Conservation (phyloP, 208 protist genomes). For the Crithidia fasciculata region DNA sequence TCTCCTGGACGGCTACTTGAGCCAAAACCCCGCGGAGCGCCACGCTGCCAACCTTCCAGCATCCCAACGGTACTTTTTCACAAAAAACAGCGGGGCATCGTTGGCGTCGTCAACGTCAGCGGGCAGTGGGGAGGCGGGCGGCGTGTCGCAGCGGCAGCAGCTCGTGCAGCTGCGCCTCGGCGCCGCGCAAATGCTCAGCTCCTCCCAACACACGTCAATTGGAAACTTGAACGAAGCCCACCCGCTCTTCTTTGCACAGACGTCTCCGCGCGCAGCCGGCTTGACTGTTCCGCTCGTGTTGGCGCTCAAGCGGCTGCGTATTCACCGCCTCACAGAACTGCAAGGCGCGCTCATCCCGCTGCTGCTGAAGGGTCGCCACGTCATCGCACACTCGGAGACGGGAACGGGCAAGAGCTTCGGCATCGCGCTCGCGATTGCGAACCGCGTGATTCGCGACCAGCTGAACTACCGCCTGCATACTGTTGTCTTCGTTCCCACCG, state of each 20-base stretch:
- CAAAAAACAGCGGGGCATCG: constrained; percentile 15
- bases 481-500: constrained; percentile 83
- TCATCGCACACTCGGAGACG: constrained; percentile 90
- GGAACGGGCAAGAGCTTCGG: constrained; percentile 92
- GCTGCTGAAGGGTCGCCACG: constrained; percentile 86
- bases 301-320: constrained; percentile 71
- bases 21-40: constrained; percentile 39
- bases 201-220: constrained; percentile 61
- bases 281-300: constrained; percentile 76
- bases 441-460: constrained; percentile 82
- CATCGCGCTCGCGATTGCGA: constrained; percentile 84
- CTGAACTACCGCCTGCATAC: constrained; percentile 92
- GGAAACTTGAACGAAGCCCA: constrained; percentile 81
- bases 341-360: constrained; percentile 89
- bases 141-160: constrained; percentile 55
- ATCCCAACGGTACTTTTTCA: constrained; percentile 86
- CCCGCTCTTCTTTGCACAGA: constrained; percentile 86
- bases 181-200: constrained; percentile 79
- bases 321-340: constrained; percentile 79
- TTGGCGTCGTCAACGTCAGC: neutral
- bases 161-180: constrained; percentile 76
- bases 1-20: constrained; percentile 64
- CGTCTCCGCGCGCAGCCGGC: constrained; percentile 66
- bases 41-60: constrained; percentile 72
- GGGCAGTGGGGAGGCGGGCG: neutral